These are phyloP conservation scores for Diddensiella caesifluorescens DNA, from an alignment of 805 yeast species.

Conservation along the genomic window DNA sequence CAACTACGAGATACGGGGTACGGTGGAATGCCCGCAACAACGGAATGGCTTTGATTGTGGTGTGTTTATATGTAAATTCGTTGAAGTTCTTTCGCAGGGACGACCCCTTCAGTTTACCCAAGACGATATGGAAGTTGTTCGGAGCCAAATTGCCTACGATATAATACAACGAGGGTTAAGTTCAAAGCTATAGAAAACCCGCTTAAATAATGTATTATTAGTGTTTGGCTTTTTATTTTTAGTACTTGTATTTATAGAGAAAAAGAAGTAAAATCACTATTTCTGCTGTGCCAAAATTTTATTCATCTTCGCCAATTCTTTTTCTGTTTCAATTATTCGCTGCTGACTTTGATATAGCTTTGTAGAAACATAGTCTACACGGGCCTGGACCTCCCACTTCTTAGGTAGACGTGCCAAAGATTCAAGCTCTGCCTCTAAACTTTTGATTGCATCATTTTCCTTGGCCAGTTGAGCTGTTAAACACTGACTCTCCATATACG, in stretches of 20 bases:
- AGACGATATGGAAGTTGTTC: constrained; percentile 59
- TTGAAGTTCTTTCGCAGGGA: constrained; percentile 52
- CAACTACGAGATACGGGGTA: constrained; percentile 14
- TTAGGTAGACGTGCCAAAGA: constrained; percentile 45
- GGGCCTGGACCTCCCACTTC: constrained; percentile 49
- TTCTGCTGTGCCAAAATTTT: constrained; percentile 14
- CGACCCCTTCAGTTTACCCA: constrained; percentile 51
- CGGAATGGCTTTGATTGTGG: constrained; percentile 93
- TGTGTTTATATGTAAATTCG: constrained; percentile 80
- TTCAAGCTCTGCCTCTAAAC: constrained; percentile 67
- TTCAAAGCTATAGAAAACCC: constrained; percentile 24
- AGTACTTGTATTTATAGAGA: not conserved
- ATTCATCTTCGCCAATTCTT: constrained; percentile 23
- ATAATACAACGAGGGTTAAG: constrained; percentile 27
- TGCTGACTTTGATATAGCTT: constrained; percentile 61
- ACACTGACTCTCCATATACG: constrained; percentile 60
- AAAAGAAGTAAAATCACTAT: not conserved
- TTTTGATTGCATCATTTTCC: constrained; percentile 58
- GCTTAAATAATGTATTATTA: constrained; percentile 18
- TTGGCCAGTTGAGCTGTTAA: constrained; percentile 47
- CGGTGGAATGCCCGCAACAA: constrained; percentile 69
- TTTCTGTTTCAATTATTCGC: constrained; percentile 45
- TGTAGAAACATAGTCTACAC: constrained; percentile 60
- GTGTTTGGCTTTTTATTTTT: constrained; percentile 5
- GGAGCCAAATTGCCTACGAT: constrained; percentile 66